Conservation (phyloP, 2,329 filamentous ascomycete species). For the Cladosporium sp. region DNA sequence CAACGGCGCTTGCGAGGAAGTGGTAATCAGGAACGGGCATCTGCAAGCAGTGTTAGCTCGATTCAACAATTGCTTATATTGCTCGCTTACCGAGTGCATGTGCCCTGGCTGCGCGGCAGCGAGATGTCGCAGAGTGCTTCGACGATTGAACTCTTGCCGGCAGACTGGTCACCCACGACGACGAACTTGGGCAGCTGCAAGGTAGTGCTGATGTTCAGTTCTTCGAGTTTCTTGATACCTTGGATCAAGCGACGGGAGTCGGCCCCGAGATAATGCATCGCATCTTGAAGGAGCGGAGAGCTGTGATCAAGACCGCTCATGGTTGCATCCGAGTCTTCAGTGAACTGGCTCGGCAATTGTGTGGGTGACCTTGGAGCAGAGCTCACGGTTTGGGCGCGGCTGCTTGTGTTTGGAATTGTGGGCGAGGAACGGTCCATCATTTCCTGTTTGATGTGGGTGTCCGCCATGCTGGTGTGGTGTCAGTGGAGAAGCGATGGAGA, state of each 20-base stretch:
- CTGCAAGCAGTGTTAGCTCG: neutral
- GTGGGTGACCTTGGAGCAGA: neutral
- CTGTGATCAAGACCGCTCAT: constrained; percentile 20
- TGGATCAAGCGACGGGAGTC: constrained; percentile 67
- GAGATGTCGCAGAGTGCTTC: constrained; percentile 62
- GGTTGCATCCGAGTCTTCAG: constrained; percentile 4
- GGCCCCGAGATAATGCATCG: constrained; percentile 58
- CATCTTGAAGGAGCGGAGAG: constrained; percentile 15
- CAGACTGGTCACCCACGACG: constrained; percentile 80
- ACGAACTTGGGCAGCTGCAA: constrained; percentile 75
- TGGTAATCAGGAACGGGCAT: constrained; percentile 78
- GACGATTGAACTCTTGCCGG: constrained; percentile 74
- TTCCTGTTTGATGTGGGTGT: constrained; percentile 3
- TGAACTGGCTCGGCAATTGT: neutral
- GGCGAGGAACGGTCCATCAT: constrained; percentile 1
- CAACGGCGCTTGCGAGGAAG: constrained; percentile 56
- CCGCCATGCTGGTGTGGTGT: constrained; percentile 6
- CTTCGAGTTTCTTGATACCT: constrained; percentile 67
- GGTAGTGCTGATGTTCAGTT: constrained; percentile 71
- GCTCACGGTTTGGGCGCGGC: constrained; percentile 7
- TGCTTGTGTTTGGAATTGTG: constrained; percentile 7
- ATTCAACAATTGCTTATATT: neutral
- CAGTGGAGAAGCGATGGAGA: neutral
- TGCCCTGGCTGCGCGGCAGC: constrained; percentile 69
- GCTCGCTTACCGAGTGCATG: constrained; percentile 60